Evolutionary conservation across 2,329 filamentous ascomycete species (phyloP), one percentile per base, ranked within the genome.

Genomic region (Aspergillus sclerotialis): DNA sequence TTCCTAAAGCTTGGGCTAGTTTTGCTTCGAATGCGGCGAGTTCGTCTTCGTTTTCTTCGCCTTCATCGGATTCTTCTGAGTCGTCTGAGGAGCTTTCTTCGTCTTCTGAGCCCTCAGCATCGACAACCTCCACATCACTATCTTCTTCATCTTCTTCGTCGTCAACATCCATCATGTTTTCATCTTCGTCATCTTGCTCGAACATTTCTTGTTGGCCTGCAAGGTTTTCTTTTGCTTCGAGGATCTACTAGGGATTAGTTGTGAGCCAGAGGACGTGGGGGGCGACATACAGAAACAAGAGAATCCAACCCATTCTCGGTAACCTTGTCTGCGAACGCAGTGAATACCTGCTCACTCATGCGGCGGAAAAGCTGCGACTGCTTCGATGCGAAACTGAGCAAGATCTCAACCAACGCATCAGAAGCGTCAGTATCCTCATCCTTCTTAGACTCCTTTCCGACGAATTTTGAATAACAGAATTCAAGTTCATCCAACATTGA

Each of bases 171-270:
- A 70, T 72, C 38, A 72, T 61, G 8, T 73, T 68, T 43, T 75
- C 73, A 19, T 73, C 53, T 33, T 75, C 78, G 7, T 77, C 76
- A 12, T 77, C 75, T 44, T 79, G 78, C 37, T 84, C 78, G 61
- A 96, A 98, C 12, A 98, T 71, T 44, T 89, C 82, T 52, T 87
- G 79, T 49, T 94, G 87, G 0, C 92, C 92, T 48, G 82, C 79
- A 23, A 83, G 68, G 50, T 76, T 93, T 60, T 96, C 92, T 37
- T 84, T 82, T 1, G 84, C 82, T 33, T 77, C 71, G 10, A 98
- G 68, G 3, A 93, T 80, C 43, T 85, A 76, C 0, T n/a, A 69
- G 70, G 24, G 78, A 62, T 12, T 76, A 67, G 50, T 23, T 58
- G 50, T 23, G 25, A 27, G 4, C 12, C 1, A 19, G 2, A 11